Evolutionary conservation across 768 basidiomycete genomes (phyloP).

Genomic region (Pulveroboletus sp.): DNA sequence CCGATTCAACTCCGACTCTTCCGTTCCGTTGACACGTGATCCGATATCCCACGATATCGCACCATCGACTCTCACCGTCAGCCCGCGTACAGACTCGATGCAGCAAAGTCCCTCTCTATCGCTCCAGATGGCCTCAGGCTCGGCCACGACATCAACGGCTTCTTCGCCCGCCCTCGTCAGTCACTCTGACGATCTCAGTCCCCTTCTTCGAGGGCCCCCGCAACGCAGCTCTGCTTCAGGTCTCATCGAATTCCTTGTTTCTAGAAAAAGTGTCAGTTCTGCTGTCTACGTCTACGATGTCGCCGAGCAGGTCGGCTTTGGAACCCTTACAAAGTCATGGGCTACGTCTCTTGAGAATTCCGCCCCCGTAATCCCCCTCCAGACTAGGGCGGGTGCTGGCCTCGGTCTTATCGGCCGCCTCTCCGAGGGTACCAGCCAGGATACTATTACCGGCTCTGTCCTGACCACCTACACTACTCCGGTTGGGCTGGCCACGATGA

Average conservation of each 20-base stretch:
- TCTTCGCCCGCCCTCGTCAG: conserved; percentile 34
- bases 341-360: conserved; percentile 37
- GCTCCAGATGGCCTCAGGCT: conserved; percentile 1
- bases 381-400: conserved; percentile 84
- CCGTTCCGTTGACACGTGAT: conserved; percentile 25
- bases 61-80: conserved; percentile 27
- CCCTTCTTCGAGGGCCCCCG: neutral
- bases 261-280: conserved; percentile 51
- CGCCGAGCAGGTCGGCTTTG: conserved; percentile 81
- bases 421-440: conserved; percentile 72
- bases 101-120: neutral
- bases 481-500: conserved; percentile 78
- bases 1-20: no score
- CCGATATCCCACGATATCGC: conserved; percentile 26
- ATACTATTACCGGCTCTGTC: conserved; percentile 52
- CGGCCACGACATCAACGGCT: neutral
- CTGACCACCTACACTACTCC: conserved; percentile 82
- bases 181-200: conserved; percentile 29
- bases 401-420: conserved; percentile 72
- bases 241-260: conserved; percentile 64
- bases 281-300: conserved; percentile 78
- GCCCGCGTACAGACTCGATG: neutral
- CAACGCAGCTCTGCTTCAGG: conserved; percentile 46
- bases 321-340: conserved; percentile 66
- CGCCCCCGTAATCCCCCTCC: conserved; percentile 60